Evolutionary conservation across 2,329 filamentous ascomycete genomes (phyloP).

Genomic region (Colletotrichum coccodes): DNA sequence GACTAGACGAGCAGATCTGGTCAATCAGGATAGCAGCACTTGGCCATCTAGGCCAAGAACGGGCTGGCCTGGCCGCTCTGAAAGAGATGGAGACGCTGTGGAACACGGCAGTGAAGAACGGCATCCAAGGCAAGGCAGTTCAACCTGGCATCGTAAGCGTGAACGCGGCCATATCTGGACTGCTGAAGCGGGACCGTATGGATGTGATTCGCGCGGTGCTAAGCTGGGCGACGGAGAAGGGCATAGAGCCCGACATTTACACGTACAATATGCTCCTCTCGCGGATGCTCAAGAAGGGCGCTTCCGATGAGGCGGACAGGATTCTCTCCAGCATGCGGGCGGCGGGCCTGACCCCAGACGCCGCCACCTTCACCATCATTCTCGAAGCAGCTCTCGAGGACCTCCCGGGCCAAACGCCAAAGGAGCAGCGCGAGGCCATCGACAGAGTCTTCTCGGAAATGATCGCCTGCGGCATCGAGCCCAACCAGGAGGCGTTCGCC

Average conservation of each 20-base stretch:
- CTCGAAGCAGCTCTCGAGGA: conserved; percentile 66
- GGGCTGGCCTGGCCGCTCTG: conserved; percentile 70
- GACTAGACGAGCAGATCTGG: conserved; percentile 76
- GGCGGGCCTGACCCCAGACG: conserved; percentile 66
- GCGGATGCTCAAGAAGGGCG: conserved; percentile 62
- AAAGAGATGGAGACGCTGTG: conserved; percentile 73
- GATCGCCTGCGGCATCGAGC: conserved; percentile 62
- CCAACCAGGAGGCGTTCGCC: conserved; percentile 73
- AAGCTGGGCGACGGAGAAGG: conserved; percentile 65
- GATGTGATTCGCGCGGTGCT: conserved; percentile 65
- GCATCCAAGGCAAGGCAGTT: conserved; percentile 49
- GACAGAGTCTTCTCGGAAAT: conserved; percentile 67
- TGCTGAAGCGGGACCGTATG: conserved; percentile 62
- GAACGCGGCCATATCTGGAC: conserved; percentile 75
- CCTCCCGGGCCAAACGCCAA: conserved; percentile 50
- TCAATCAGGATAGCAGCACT: conserved; percentile 75
- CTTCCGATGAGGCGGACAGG: conserved; percentile 56
- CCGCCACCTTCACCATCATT: conserved; percentile 79
- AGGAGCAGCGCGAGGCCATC: conserved; percentile 64
- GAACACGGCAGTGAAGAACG: conserved; percentile 51
- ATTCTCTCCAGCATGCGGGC: conserved; percentile 70
- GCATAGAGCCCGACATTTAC: conserved; percentile 65
- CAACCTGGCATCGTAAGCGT: conserved; percentile 72
- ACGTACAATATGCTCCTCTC: conserved; percentile 78
- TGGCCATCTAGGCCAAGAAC: conserved; percentile 63